Conservation (phyloP, 2,329 filamentous ascomycete species). For the Stromatinia cepivora region DNA sequence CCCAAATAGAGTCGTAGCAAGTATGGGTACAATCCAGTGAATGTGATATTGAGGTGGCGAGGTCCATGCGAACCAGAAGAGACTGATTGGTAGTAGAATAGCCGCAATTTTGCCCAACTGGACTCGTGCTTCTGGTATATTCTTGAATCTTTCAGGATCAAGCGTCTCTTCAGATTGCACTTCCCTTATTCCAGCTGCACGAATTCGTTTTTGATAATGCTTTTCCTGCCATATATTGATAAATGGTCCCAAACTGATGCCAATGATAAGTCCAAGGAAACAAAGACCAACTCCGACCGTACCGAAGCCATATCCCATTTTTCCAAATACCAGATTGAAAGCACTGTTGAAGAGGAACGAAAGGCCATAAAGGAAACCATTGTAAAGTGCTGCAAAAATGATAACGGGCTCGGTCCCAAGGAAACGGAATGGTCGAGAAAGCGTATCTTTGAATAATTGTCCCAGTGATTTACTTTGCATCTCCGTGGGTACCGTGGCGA, state of each 20-base stretch:
- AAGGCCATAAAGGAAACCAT: constrained; percentile 59
- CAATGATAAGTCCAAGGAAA: constrained; percentile 43
- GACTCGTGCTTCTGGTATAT: constrained; percentile 47
- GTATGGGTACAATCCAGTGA: constrained; percentile 48
- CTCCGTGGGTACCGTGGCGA: constrained; percentile 6
- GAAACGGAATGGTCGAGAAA: constrained; percentile 50
- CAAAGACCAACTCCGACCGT: constrained; percentile 45
- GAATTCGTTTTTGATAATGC: constrained; percentile 46
- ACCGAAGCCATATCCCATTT: constrained; percentile 46
- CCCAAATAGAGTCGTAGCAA: constrained; percentile 52
- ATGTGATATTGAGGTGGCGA: constrained; percentile 30
- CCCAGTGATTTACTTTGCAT: constrained; percentile 20
- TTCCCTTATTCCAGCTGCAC: constrained; percentile 32
- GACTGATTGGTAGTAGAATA: constrained; percentile 41
- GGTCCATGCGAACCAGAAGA: constrained; percentile 45
- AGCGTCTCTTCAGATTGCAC: background rate
- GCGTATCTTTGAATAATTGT: constrained; percentile 21
- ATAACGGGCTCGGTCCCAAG: constrained; percentile 60
- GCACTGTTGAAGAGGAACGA: constrained; percentile 45
- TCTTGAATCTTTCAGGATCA: constrained; percentile 35
- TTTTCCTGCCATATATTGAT: constrained; percentile 44
- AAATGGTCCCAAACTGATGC: constrained; percentile 45
- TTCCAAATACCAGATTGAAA: constrained; percentile 50
- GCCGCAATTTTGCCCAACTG: constrained; percentile 45
- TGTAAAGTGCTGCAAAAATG: constrained; percentile 60